Evolutionary conservation across 2,329 filamentous ascomycete species (phyloP).

Genomic region (Alternaria sp.): DNA sequence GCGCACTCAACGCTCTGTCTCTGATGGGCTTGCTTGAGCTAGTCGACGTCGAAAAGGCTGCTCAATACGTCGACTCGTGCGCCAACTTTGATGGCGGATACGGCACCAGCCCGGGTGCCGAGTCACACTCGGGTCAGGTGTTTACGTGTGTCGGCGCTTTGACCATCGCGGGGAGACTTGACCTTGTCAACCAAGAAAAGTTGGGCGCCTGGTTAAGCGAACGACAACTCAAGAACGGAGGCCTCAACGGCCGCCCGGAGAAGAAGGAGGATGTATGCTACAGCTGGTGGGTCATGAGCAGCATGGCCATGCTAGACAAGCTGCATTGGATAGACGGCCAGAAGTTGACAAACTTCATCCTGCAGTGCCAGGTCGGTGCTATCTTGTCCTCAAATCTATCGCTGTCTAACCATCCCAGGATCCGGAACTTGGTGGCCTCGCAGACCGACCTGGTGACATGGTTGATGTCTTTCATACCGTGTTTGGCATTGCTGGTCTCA

Average conservation of each 20-base stretch:
- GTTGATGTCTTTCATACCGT: constrained; percentile 97
- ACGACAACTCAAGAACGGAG: constrained; percentile 84
- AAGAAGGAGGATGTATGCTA: constrained; percentile 98
- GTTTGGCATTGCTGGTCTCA: constrained; percentile 88
- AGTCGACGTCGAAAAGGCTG: constrained; percentile 81
- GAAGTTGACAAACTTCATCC: constrained; percentile 81
- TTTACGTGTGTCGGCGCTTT: constrained; percentile 92
- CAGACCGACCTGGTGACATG: constrained; percentile 91
- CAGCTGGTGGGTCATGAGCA: constrained; percentile 98
- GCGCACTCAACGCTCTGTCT: constrained; percentile 87
- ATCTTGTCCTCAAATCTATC: not conserved
- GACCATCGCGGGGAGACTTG: constrained; percentile 80
- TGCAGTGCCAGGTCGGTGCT: constrained; percentile 74
- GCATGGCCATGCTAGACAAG: constrained; percentile 84
- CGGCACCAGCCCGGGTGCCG: constrained; percentile 85
- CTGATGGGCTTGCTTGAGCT: constrained; percentile 77
- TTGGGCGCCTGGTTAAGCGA: constrained; percentile 92
- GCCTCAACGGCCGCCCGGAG: constrained; percentile 92
- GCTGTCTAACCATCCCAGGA: constrained; percentile 60
- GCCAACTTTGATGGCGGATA: constrained; percentile 96
- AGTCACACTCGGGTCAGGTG: constrained; percentile 94
- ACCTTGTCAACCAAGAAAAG: constrained; percentile 82
- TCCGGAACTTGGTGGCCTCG: constrained; percentile 80
- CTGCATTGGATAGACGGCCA: constrained; percentile 92
- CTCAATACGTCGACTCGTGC: constrained; percentile 80